These are phyloP conservation scores for Eucalyptus cloeziana DNA, from an alignment of 345 rosid genomes.

Conservation along the genomic window DNA sequence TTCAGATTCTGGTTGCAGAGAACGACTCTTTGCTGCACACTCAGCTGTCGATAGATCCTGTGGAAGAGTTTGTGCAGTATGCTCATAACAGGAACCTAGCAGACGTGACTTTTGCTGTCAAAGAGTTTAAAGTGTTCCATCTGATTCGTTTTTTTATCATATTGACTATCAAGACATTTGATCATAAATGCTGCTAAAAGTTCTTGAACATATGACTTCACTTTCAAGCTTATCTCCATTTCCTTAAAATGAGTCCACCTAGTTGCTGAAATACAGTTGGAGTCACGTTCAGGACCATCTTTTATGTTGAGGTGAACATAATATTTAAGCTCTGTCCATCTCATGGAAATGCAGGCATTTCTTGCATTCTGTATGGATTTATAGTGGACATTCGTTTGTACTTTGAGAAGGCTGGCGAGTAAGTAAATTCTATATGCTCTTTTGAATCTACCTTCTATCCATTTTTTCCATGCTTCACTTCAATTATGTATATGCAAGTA, in stretches of 20 bases:
- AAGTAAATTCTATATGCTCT: conserved; percentile 17
- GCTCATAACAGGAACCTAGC: rapidly evolving
- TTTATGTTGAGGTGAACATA: background rate
- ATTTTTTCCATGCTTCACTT: background rate
- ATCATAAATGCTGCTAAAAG: background rate
- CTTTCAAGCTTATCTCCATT: background rate
- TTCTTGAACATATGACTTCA: background rate
- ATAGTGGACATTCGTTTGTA: conserved; percentile 70
- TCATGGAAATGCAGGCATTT: conserved; percentile 51
- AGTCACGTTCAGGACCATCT: background rate
- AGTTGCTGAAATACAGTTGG: background rate
- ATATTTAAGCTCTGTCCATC: background rate
- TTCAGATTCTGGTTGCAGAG: conserved; percentile 27
- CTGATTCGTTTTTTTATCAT: too few relatives aligned
- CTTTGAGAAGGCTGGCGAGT: conserved; percentile 86
- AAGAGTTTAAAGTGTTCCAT: background rate
- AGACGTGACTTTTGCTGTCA: background rate
- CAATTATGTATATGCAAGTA: background rate
- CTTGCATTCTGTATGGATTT: conserved; percentile 73
- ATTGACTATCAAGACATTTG: background rate
- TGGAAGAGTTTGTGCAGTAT: background rate
- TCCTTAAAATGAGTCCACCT: background rate
- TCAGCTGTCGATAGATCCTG: background rate
- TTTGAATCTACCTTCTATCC: background rate
- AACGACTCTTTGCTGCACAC: conserved; percentile 64